These are phyloP conservation scores for Mortierella sp. DNA, from an alignment of 371 early-diverging fungal genomes.

Conservation along the genomic window DNA sequence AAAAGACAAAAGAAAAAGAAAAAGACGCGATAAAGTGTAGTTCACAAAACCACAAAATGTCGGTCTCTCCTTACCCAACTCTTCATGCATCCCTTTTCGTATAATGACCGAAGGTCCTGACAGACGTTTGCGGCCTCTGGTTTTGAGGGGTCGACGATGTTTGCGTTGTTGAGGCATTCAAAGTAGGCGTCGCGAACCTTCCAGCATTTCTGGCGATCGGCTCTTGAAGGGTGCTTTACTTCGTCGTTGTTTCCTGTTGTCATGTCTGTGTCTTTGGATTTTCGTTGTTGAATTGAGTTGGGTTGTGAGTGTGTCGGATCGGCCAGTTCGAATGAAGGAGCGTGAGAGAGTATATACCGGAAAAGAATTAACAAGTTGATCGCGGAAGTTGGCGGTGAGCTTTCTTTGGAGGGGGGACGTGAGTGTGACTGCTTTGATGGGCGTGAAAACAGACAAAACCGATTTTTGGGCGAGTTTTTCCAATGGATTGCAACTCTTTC, in stretches of 20 bases:
- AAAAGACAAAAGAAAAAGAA: no score
- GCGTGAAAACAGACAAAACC: background rate
- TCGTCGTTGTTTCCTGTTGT: constrained; percentile 38
- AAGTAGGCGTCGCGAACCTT: constrained; percentile 50
- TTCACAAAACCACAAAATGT: no score
- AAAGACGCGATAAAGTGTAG: background rate
- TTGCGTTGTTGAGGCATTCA: constrained; percentile 44
- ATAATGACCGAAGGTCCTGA: constrained; percentile 43
- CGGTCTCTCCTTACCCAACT: constrained; percentile 47
- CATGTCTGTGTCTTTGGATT: background rate
- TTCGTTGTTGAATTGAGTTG: background rate
- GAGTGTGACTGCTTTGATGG: background rate
- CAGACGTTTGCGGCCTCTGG: constrained; percentile 40
- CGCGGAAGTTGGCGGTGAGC: background rate
- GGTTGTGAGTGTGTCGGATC: background rate
- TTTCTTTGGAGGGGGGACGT: background rate
- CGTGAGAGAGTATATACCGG: background rate
- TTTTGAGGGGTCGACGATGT: constrained; percentile 44
- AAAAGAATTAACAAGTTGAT: background rate
- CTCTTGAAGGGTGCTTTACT: constrained; percentile 46
- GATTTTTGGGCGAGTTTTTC: background rate
- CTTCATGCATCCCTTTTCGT: constrained; percentile 55
- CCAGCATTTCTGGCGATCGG: constrained; percentile 55
- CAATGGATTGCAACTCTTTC: no score
- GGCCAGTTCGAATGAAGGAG: no score